Percentiles rank a stretch among this genome's conserved stretches.
Evolutionary conservation across 2,329 filamentous ascomycete species (phyloP).

Genomic region (Cordyceps javanica): DNA sequence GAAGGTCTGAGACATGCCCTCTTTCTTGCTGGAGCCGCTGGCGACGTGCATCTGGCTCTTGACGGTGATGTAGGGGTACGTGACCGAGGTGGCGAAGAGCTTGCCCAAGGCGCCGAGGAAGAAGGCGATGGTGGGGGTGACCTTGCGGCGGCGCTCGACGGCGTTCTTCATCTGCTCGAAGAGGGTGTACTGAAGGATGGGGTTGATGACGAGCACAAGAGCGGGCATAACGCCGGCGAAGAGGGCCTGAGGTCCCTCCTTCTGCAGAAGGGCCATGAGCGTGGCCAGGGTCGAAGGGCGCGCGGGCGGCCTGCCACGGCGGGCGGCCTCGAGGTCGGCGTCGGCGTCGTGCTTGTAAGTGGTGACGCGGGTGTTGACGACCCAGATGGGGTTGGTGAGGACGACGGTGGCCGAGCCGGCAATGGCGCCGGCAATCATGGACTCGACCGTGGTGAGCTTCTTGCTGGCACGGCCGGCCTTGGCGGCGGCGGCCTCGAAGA

Average conservation of each 20-base stretch:
- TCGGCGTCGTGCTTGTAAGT: constrained; percentile 62
- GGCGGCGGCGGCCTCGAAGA: constrained; percentile 73
- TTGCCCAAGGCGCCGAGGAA: constrained; percentile 89
- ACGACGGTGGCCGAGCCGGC: constrained; percentile 92
- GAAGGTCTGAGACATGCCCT: constrained; percentile 74
- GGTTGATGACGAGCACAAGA: constrained; percentile 92
- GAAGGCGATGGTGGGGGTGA: constrained; percentile 84
- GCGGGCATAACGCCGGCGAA: constrained; percentile 92
- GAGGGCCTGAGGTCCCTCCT: constrained; percentile 78
- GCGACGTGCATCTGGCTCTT: constrained; percentile 98
- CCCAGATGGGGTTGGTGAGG: constrained; percentile 98
- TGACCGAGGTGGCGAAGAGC: constrained; percentile 86
- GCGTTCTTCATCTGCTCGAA: constrained; percentile 97
- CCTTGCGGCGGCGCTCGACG: constrained; percentile 64
- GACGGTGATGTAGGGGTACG: constrained; percentile 97
- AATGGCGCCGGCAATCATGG: constrained; percentile 90
- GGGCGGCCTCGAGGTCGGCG: constrained; percentile 33
- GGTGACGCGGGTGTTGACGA: constrained; percentile 97
- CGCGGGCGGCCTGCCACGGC: constrained; percentile 26
- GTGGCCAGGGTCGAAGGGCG: constrained; percentile 68
- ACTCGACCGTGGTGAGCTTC: constrained; percentile 86
- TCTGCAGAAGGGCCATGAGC: constrained; percentile 68
- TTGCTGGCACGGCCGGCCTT: constrained; percentile 66
- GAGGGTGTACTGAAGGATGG: constrained; percentile 96
- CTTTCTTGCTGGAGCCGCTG: constrained; percentile 62